phyloP scores from a whole-genome alignment of 129 eudicot species.

The Flaveria trinervia region DNA sequence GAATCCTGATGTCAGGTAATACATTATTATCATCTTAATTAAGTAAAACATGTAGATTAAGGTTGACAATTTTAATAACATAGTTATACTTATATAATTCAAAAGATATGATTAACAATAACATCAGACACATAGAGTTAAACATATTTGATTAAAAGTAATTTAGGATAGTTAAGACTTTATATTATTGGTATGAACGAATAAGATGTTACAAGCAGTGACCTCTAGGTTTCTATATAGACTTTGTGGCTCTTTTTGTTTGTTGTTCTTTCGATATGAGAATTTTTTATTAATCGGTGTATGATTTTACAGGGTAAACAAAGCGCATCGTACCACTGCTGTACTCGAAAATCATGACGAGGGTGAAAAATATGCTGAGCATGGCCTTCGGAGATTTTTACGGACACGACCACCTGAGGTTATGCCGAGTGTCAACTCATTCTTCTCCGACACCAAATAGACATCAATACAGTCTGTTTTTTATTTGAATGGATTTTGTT shows the following conservation, averaged over 20 bases:
- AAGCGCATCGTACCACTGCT: slow-evolving; percentile 60
- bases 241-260: too few species aligned
- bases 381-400: slow-evolving; percentile 77
- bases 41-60: background rate
- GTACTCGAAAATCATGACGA: slow-evolving; percentile 81
- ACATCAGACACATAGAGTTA: background rate
- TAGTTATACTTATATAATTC: background rate
- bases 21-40: background rate
- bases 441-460: slow-evolving; percentile 63
- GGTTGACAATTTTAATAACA: background rate
- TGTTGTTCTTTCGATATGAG: background rate
- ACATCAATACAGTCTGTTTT: background rate
- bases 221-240: background rate
- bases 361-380: slow-evolving; percentile 80
- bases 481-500: background rate
- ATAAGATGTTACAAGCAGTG: background rate
- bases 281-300: background rate
- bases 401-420: slow-evolving; percentile 78
- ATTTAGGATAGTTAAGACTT: background rate
- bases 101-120: background rate
- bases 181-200: background rate
- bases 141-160: background rate
- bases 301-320: slow-evolving; percentile 53
- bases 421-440: slow-evolving; percentile 80
- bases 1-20: slow-evolving; percentile 91